These are phyloP conservation scores for Eutrema heterophyllum DNA, from an alignment of 345 rosid genomes.

Conservation along the genomic window DNA sequence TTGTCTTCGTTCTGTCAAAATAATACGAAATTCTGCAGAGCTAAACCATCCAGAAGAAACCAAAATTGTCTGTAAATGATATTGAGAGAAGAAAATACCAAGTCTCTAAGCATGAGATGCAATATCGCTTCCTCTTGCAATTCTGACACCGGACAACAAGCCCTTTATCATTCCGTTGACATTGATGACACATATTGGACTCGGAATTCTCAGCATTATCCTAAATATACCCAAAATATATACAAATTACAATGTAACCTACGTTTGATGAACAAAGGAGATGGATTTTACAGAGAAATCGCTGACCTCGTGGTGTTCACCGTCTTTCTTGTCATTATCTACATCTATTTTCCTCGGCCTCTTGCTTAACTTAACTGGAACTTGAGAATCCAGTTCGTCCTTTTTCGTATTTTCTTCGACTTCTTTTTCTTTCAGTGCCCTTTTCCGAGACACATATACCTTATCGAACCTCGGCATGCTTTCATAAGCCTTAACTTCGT, in stretches of 20 bases:
- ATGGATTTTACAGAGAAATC: background rate
- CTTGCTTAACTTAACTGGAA: background rate
- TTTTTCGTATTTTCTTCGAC: background rate
- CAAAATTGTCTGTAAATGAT: too few species aligned
- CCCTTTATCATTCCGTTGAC: constrained; percentile 53
- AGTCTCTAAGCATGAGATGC: constrained; percentile 34
- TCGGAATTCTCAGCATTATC: constrained; percentile 4
- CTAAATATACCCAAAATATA: background rate
- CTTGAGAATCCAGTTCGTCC: background rate
- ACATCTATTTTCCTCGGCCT: background rate
- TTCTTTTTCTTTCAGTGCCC: background rate
- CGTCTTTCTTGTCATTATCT: background rate
- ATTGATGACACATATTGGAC: constrained; percentile 55
- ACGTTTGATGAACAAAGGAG: background rate
- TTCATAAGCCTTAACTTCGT: background rate
- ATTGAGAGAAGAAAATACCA: constrained; percentile 39
- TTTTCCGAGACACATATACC: background rate
- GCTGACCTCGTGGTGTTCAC: background rate
- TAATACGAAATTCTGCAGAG: background rate
- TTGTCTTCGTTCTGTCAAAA: background rate
- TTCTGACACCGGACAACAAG: constrained; percentile 41
- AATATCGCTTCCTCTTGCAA: constrained; percentile 49
- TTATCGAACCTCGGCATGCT: background rate
- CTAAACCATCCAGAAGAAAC: background rate
- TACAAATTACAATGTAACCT: background rate